Base-by-base conservation (phyloP, 140 eudicot species). In the Bidens hawaiensis region DNA sequence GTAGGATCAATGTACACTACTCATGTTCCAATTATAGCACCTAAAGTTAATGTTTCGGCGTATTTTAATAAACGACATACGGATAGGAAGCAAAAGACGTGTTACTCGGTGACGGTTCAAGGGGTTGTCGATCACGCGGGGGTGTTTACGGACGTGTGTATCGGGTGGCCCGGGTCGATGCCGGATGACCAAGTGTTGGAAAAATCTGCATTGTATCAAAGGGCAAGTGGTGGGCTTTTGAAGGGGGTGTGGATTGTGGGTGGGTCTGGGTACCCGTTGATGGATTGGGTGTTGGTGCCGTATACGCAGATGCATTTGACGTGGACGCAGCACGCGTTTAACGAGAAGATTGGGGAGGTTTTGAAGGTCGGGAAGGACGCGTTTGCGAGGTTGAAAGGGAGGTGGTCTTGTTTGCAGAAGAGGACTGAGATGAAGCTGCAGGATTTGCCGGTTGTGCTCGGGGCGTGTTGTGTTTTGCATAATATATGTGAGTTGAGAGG, bases 91-190 rank as follows among this genome's bases (percentile, higher is more conserved):
- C 95, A 86, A 41, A 86, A 86, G 81, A 83, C 95, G 12, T 80
- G 85, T 1, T 86, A 86, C 41, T 86, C 95, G 6, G 84, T 86
- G 21, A 86, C 95, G 0, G 88, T 86, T 16, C 95, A 86, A 31
- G 95, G 95, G 0, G 95, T 86, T 15, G 91, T 83, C 25, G 81
- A 83, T 71, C 88, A 72, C 9, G 67, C 62, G 7, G 95, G 95
- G 53, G 85, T 81, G 42, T 86, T 86, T 61, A 68, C 83, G 0
- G 95, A 86, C 51, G 88, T 86, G 26, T 86, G 95, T 66, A 86
- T 86, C 4, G 95, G 95, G 85, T 5, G 84, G 86, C 76, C 95
- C 84, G 23, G 95, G 22, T 86, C 95, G 19, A 86, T 86, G 95
- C 83, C 88, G 9, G 91, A 86, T 68, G 95, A 86, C 73, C 87